A percentile compares a stretch with the other conserved stretches of the same genome.
Conservation (phyloP, 306 rosid species). For the Abrus precatorius region DNA sequence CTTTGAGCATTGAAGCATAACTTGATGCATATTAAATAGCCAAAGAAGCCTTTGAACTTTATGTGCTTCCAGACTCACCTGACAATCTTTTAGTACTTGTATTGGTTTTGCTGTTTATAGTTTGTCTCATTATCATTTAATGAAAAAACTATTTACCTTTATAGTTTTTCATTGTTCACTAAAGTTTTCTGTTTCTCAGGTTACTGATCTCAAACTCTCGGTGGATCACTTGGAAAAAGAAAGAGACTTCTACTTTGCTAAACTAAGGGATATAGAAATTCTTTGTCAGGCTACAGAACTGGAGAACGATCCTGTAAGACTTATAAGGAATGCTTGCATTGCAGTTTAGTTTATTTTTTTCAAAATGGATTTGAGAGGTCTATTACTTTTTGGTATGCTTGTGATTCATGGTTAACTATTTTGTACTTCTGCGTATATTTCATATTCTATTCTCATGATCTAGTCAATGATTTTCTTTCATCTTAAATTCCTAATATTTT, state of each 20-base stretch:
- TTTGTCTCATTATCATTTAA: constrained; percentile 28
- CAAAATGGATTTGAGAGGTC: neutral
- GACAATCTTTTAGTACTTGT: constrained; percentile 27
- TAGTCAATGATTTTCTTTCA: constrained; percentile 19
- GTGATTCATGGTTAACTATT: neutral
- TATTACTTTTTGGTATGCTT: constrained; percentile 1
- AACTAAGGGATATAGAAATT: constrained; percentile 92
- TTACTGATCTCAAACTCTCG: constrained; percentile 84
- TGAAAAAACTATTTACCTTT: constrained; percentile 4
- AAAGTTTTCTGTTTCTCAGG: constrained; percentile 58
- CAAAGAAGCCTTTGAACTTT: constrained; percentile 8
- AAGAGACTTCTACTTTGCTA: constrained; percentile 94
- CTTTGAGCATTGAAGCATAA: constrained; percentile 12
- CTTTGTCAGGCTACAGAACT: constrained; percentile 82
- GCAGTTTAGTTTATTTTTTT: constrained; percentile 29
- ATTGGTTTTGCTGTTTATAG: neutral
- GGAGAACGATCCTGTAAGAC: constrained; percentile 85
- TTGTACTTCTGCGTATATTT: neutral
- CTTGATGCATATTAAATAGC: constrained; percentile 20
- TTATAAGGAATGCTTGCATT: constrained; percentile 33
- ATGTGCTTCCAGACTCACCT: neutral
- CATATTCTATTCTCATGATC: constrained; percentile 27
- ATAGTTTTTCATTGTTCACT: constrained; percentile 18
- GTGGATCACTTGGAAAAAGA: constrained; percentile 95
- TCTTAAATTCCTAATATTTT: constrained; percentile 10